A percentile compares a stretch with the other conserved stretches of the same genome.
Conservation (phyloP, 257 asterid genomes). For the Agastache rugosa region DNA sequence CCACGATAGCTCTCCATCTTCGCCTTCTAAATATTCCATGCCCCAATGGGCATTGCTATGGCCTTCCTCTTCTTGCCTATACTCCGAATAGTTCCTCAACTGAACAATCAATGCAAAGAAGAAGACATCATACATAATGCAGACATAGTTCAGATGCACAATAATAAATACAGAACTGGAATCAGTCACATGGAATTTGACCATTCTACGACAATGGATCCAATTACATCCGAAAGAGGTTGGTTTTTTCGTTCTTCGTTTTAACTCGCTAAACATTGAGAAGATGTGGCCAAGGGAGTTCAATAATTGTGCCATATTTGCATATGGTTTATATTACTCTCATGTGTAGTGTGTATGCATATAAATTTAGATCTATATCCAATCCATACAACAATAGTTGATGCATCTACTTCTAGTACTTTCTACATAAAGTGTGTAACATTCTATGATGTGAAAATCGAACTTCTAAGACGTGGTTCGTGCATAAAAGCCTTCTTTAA, state of each 20-base stretch:
- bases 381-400: not conserved
- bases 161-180: too few relatives aligned
- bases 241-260: not conserved
- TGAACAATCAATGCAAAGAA: conserved; percentile 34
- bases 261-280: not conserved
- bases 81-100: conserved; percentile 40
- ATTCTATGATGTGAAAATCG: not conserved
- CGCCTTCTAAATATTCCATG: conserved; percentile 55
- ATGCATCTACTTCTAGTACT: not conserved
- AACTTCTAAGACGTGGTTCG: not conserved
- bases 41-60: conserved; percentile 38
- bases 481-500: not conserved
- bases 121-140: not conserved
- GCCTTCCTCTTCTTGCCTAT: conserved; percentile 46
- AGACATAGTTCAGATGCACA: not conserved
- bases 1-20: conserved; percentile 75
- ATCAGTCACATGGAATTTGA: not conserved
- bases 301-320: not conserved
- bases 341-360: too few relatives aligned
- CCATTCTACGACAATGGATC: not conserved
- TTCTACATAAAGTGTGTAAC: not conserved
- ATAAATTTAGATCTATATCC: too few relatives aligned
- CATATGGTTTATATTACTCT: not conserved
- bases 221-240: not conserved
- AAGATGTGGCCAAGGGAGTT: not conserved